Base-by-base conservation (phyloP, 1,284 basidiomycete species). In the Trametes sp. region DNA sequence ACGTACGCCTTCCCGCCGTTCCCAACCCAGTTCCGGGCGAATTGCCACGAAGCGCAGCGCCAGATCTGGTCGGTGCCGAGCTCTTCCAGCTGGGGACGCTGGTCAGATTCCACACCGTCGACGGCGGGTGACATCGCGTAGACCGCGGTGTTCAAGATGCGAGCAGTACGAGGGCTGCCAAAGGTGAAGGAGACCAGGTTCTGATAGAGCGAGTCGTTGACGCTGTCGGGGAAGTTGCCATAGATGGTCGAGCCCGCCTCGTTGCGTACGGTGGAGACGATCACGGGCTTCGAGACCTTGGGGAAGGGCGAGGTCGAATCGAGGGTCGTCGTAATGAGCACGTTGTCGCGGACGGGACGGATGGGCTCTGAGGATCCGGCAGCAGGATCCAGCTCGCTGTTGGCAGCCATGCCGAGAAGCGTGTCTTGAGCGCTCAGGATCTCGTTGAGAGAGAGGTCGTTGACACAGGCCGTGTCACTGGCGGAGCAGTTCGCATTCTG, bases 11-110 rank as follows among this genome's bases (percentile, higher is more conserved):
- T 81, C 7, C 88, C 91, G 14, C 92, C 91, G 50, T 82, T 73
- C 26, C 75, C 70, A 1, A 84, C 85, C 88, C 89, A 94, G 62
- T 78, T 81, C 29, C 85, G 78, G 0, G 89, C 87, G 57, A 92
- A 87, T 8, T 86, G 86, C 86, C 89, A 90, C 35, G 81, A 81
- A 13, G 91, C 77, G 75, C 92, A 94, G 67, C 82, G 84, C 86
- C 87, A 92, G 16, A 87, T 69, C 61, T 86, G 83, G 73, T 94
- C 92, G 1, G 91, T 93, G 31, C 85, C 87, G 13, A 93, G 73
- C 29, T 72, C 66, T 71, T 90, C 81, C 31, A 94, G 77, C 57
- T 84, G 82, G 16, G 78, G 73, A 35, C 92, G 82, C 35, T 78
- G 81, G 71, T 90, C 88, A 41, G 69, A 51, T 21, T 62, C 65